Conservation (phyloP, 441 rosid genomes). For the Viola pubescens region DNA sequence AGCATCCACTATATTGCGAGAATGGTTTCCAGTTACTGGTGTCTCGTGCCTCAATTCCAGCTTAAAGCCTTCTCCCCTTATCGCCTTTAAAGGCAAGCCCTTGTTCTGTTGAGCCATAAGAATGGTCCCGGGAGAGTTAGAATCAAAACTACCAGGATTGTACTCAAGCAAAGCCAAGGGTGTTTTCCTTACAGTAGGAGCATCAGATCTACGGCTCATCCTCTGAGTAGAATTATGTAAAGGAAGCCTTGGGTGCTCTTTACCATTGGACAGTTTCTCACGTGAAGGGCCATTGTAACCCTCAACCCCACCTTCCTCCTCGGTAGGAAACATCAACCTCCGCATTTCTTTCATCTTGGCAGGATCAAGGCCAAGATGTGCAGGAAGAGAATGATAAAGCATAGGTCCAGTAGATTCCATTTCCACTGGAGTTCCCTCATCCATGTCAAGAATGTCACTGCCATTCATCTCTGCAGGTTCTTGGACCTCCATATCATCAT, state of each 20-base stretch:
- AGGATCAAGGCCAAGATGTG: slow-evolving; percentile 91
- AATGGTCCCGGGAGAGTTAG: slow-evolving; percentile 50
- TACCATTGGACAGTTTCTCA: slow-evolving; percentile 19
- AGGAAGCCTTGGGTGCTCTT: slow-evolving; percentile 41
- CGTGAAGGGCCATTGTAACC: slow-evolving; percentile 23
- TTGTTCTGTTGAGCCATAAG: slow-evolving; percentile 74
- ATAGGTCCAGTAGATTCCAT: slow-evolving; percentile 40
- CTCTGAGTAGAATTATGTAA: slow-evolving; percentile 39
- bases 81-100: slow-evolving; percentile 42
- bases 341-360: slow-evolving; percentile 70
- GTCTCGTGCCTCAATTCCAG: slow-evolving; percentile 61
- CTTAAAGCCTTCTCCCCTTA: slow-evolving; percentile 61
- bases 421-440: slow-evolving; percentile 39
- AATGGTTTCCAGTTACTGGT: slow-evolving; percentile 62
- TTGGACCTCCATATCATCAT: slow-evolving; percentile 43
- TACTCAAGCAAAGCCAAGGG: slow-evolving; percentile 84
- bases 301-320: slow-evolving; percentile 49
- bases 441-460: slow-evolving; percentile 33
- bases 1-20: slow-evolving; percentile 80
- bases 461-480: slow-evolving; percentile 34
- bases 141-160: slow-evolving; percentile 44
- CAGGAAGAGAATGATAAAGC: slow-evolving; percentile 95
- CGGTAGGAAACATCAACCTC: slow-evolving; percentile 41
- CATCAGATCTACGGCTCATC: slow-evolving; percentile 40
- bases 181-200: slow-evolving; percentile 46